Conservation (phyloP, 768 basidiomycete species). For the Psilocybe sp. region DNA sequence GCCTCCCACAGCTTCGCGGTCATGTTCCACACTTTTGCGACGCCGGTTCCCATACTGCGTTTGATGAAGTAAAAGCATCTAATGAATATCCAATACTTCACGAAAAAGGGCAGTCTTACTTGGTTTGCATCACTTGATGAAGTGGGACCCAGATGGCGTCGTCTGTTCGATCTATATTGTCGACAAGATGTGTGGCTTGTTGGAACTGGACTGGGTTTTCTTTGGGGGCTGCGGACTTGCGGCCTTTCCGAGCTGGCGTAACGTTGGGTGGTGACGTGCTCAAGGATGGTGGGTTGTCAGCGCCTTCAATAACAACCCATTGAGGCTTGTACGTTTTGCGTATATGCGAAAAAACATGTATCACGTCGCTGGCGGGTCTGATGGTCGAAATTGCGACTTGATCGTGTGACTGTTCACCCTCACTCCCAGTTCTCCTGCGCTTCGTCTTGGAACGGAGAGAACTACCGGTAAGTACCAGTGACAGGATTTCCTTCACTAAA, state of each 20-base stretch:
- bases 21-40: conserved; percentile 70
- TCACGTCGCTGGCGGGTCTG: conserved; percentile 56
- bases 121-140: conserved; percentile 52
- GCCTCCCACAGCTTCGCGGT: conserved; percentile 48
- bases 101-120: conserved; percentile 42
- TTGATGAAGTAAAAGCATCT: background rate
- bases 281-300: conserved; percentile 34
- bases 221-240: conserved; percentile 2
- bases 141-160: conserved; percentile 49
- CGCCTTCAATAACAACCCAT: conserved; percentile 68
- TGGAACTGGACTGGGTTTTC: conserved; percentile 13
- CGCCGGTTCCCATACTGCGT: conserved; percentile 69
- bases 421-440: conserved; percentile 2
- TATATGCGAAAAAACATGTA: conserved; percentile 90
- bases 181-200: conserved; percentile 6
- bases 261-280: background rate
- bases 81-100: conserved; percentile 2
- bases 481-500: conserved; percentile 38
- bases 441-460: conserved; percentile 2
- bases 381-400: conserved; percentile 37
- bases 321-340: conserved; percentile 79
- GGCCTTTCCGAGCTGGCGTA: conserved; percentile 7
- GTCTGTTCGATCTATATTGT: background rate
- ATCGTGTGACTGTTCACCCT: conserved; percentile 8
- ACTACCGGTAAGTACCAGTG: conserved; percentile 27